phyloP scores from a whole-genome alignment of 225 moss, liverwort and hornwort genomes.

The Pseudoscleropodium purum region DNA sequence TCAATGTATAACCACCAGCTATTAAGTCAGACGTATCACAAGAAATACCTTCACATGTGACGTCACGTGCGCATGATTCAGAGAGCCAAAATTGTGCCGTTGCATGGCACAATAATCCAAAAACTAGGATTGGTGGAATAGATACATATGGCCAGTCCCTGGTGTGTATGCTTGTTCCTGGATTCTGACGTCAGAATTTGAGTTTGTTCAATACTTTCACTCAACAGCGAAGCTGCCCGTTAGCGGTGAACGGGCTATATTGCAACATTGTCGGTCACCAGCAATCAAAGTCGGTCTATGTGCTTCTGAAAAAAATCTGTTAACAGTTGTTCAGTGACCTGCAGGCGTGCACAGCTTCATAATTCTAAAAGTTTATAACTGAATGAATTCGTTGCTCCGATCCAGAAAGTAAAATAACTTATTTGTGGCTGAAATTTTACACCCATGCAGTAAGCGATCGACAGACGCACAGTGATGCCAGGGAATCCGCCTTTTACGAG shows the following conservation, averaged over 20 bases:
- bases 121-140: not conserved
- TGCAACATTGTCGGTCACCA: not conserved
- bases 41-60: not conserved
- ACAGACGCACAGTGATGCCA: not conserved
- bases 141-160: not conserved
- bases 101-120: not conserved
- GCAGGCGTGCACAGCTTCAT: not conserved
- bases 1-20: not conserved
- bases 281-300: not conserved
- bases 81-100: not conserved
- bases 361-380: not conserved
- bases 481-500: not conserved
- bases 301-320: not conserved
- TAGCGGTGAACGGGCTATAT: not conserved
- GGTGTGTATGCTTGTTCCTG: not conserved
- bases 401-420: not conserved
- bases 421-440: not conserved
- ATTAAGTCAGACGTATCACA: not conserved
- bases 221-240: not conserved
- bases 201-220: not conserved
- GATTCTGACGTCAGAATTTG: not conserved
- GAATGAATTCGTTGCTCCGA: no score
- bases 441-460: no score
- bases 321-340: not conserved
- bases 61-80: not conserved